A percentile compares a stretch with the other conserved stretches of the same genome.
phyloP scores from a whole-genome alignment of 768 basidiomycete genomes.

The Kwoniella botswanensis region DNA sequence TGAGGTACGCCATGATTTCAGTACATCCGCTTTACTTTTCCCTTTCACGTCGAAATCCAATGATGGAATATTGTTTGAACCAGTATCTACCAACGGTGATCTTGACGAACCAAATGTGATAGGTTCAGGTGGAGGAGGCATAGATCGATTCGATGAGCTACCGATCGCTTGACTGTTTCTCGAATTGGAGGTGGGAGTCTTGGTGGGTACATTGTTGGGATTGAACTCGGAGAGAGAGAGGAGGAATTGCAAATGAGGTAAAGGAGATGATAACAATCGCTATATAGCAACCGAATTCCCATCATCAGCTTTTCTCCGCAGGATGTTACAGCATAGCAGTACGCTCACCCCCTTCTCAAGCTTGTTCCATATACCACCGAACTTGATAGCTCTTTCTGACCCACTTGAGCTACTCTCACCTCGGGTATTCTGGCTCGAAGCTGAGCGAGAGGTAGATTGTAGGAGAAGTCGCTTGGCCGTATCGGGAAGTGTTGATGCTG shows the following conservation, averaged over 20 bases:
- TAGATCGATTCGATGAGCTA: constrained; percentile 15
- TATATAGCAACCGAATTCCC: background rate
- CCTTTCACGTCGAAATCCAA: constrained; percentile 42
- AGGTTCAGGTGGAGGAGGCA: constrained; percentile 19
- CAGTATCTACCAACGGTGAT: constrained; percentile 22
- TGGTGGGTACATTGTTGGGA: constrained; percentile 17
- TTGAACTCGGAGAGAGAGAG: constrained; percentile 45
- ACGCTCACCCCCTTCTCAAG: constrained; percentile 46
- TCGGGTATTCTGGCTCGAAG: constrained; percentile 25
- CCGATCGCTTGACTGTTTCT: background rate
- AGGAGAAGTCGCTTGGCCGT: constrained; percentile 33
- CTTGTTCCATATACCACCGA: constrained; percentile 45
- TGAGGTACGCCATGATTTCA: constrained; percentile 49
- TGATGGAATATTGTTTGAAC: constrained; percentile 15
- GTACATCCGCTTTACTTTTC: constrained; percentile 53
- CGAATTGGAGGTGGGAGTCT: background rate
- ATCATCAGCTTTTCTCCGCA: background rate
- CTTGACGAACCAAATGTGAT: constrained; percentile 34
- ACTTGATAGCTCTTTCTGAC: constrained; percentile 39
- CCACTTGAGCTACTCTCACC: constrained; percentile 21
- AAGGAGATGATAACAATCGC: constrained; percentile 41
- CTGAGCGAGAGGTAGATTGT: constrained; percentile 12
- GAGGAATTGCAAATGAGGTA: constrained; percentile 51
- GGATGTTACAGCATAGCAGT: constrained; percentile 2
- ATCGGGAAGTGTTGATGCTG: constrained; percentile 36